Evolutionary conservation across 2,329 filamentous ascomycete genomes (phyloP).

Genomic region (Cladosporium phlei): DNA sequence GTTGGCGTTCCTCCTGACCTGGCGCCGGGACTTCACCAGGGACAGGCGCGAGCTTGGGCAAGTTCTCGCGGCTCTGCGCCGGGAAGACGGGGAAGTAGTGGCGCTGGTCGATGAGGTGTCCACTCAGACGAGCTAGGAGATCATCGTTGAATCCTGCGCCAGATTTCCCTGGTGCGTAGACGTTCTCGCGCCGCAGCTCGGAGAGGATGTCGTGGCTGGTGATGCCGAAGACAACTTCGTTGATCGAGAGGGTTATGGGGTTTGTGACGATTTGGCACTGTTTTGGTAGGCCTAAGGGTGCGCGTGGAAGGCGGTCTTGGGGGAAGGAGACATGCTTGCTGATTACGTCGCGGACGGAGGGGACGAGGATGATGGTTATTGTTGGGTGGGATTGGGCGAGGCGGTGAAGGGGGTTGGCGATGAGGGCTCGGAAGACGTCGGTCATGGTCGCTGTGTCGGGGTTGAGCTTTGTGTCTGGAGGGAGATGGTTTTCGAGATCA

Average conservation of each 20-base stretch:
- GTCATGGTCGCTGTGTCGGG: conserved; percentile 74
- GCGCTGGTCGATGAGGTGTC: conserved; percentile 79
- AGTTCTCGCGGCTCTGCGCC: conserved; percentile 61
- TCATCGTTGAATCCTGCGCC: conserved; percentile 60
- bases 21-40: conserved; percentile 37
- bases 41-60: conserved; percentile 53
- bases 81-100: conserved; percentile 91
- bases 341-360: conserved; percentile 76
- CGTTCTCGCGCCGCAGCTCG: conserved; percentile 52
- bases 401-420: conserved; percentile 67
- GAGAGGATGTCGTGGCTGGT: conserved; percentile 79
- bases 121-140: conserved; percentile 64
- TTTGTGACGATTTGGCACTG: conserved; percentile 76
- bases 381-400: conserved; percentile 67
- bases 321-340: conserved; percentile 85
- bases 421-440: conserved; percentile 76
- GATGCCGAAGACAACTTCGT: conserved; percentile 78
- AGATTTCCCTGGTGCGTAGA: conserved; percentile 78
- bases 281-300: conserved; percentile 74
- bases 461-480: conserved; percentile 34
- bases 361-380: conserved; percentile 76
- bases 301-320: conserved; percentile 63
- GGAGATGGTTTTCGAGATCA: conserved; percentile 40
- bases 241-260: conserved; percentile 82
- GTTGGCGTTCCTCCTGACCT: conserved; percentile 45